phyloP scores from a whole-genome alignment of 2,329 filamentous ascomycete genomes.

The Aspergillus phoenicis region DNA sequence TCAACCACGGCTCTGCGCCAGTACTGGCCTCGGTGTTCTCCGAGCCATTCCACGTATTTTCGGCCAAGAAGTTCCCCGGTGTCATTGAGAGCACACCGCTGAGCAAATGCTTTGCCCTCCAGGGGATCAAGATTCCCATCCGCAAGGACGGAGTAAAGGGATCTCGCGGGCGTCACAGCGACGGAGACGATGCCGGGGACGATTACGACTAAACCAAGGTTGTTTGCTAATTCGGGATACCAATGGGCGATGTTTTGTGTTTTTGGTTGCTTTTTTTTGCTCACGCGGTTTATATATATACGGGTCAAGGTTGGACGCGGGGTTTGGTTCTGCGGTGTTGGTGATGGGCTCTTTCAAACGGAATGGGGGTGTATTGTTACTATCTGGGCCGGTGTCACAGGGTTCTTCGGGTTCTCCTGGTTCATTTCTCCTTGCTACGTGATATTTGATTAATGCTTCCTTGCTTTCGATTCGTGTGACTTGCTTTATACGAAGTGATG shows the following conservation, averaged over 20 bases:
- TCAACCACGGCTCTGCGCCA: slow-evolving; percentile 76
- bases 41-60: slow-evolving; percentile 88
- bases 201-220: slow-evolving; percentile 31
- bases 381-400: slow-evolving; percentile 31
- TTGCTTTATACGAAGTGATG: background rate
- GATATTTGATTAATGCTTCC: background rate
- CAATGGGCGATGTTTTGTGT: slow-evolving; percentile 4
- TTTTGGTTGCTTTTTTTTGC: background rate
- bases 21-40: slow-evolving; percentile 86
- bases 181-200: slow-evolving; percentile 37
- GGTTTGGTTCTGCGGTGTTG: slow-evolving; percentile 34
- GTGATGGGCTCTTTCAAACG: slow-evolving; percentile 16
- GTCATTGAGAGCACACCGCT: slow-evolving; percentile 91
- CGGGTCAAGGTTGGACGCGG: slow-evolving; percentile 12
- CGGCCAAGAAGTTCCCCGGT: slow-evolving; percentile 96
- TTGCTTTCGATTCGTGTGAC: background rate
- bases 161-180: slow-evolving; percentile 38
- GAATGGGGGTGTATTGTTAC: slow-evolving; percentile 30
- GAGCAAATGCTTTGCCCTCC: slow-evolving; percentile 88
- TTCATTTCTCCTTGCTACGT: slow-evolving; percentile 8
- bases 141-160: slow-evolving; percentile 73
- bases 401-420: slow-evolving; percentile 15
- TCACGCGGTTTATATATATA: slow-evolving; percentile 4
- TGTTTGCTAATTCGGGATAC: slow-evolving; percentile 5
- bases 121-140: slow-evolving; percentile 97